Percentiles rank a stretch among this genome's conserved stretches.
phyloP scores from a whole-genome alignment of 805 yeast genomes.

The Maudiozyma bulderi region DNA sequence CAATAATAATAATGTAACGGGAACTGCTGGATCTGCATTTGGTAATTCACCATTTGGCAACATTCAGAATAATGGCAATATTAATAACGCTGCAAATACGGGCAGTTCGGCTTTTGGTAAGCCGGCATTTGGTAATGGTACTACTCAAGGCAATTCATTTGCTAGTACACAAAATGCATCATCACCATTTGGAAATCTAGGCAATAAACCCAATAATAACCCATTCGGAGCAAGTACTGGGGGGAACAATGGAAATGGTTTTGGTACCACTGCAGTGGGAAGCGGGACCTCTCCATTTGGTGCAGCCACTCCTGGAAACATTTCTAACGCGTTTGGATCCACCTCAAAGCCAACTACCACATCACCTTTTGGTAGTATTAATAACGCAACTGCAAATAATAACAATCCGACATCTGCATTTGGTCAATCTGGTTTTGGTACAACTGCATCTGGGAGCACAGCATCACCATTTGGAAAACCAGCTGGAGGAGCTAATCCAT shows the following conservation, averaged over 20 bases:
- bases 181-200: constrained; percentile 2
- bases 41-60: no score
- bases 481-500: background rate
- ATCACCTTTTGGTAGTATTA: constrained; percentile 11
- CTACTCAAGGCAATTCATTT: background rate
- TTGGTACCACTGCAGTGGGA: no score
- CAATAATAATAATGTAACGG: background rate
- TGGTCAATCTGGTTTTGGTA: constrained; percentile 8
- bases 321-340: constrained; percentile 4
- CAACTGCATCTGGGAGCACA: constrained; percentile 18
- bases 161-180: background rate
- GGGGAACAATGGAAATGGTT: no score
- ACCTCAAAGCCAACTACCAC: constrained; percentile 17
- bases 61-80: no score
- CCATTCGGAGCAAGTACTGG: constrained; percentile 3
- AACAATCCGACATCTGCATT: constrained; percentile 3
- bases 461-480: background rate
- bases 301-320: constrained; percentile 1
- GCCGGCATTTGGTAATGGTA: constrained; percentile 9
- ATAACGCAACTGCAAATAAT: constrained; percentile 5
- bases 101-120: constrained; percentile 8
- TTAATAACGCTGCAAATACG: no score
- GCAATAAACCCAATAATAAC: background rate
- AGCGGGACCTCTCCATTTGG: background rate
- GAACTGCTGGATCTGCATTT: no score